Percentiles rank a stretch among this genome's conserved stretches.
Conservation (phyloP, 1,284 basidiomycete species). For the Schizophyllum commune region DNA sequence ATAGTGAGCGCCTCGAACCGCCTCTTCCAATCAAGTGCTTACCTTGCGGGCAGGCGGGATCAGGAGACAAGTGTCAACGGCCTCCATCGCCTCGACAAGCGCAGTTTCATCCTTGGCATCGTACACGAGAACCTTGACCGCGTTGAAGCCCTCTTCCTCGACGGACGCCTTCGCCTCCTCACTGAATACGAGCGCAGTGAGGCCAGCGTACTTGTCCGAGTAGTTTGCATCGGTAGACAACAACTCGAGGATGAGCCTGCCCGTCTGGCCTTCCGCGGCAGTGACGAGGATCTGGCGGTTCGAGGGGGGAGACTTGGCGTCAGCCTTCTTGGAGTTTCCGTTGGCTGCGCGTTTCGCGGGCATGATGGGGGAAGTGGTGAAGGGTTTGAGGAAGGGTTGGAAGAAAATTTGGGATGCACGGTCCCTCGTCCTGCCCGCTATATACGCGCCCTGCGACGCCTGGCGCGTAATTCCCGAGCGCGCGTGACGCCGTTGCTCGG, state of each 20-base stretch:
- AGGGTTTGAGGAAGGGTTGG: not conserved
- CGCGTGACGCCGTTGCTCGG: not conserved
- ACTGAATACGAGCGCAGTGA: conserved; percentile 5
- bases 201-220: conserved; percentile 1
- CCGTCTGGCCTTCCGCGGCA: conserved; percentile 10
- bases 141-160: conserved; percentile 1
- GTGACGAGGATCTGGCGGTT: conserved; percentile 7
- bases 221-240: conserved; percentile 4
- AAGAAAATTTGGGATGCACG: not conserved
- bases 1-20: not conserved
- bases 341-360: not conserved
- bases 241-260: conserved; percentile 3
- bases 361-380: not conserved
- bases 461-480: not conserved
- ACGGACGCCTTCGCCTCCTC: conserved; percentile 3
- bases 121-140: conserved; percentile 4
- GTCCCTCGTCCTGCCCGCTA: not conserved
- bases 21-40: not conserved
- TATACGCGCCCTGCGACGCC: not conserved
- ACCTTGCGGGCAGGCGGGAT: conserved; percentile 8
- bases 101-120: conserved; percentile 3
- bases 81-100: conserved; percentile 6
- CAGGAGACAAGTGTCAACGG: conserved; percentile 5
- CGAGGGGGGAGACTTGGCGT: not conserved
- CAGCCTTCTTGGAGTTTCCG: not conserved